Evolutionary conservation across 345 rosid species (phyloP), one percentile per base, ranked within the genome.

Genomic region (Lumnitzera racemosa): DNA sequence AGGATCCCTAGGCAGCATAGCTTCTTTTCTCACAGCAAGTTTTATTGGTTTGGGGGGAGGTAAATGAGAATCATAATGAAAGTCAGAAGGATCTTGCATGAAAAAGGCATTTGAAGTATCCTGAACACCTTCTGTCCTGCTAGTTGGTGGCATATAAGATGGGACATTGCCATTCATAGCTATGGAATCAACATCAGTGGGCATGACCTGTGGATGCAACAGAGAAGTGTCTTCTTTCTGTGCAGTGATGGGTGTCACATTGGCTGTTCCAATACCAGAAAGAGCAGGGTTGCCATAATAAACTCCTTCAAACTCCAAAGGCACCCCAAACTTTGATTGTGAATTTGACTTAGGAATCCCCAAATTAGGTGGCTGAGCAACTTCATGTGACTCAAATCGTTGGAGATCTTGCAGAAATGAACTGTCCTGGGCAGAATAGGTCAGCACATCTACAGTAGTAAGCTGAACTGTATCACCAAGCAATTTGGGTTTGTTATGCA

Each of bases 1-100:
- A 57, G 76, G 84, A 71, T 79, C 82, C 73, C 59, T 70, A 13
- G 70, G 49, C 67, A 61, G 70, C 31, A 60, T 49, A 14, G 61
- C 64, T 50, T 79, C 86, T 67, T 61, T 82, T 61, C 67, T 76
- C 29, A 72, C 63, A 15, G 66, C 72, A 72, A 77, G 64, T 73
- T 80, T 84, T 69, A 46, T 67, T 52, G 88, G 90, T 70, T 67
- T 78, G 70, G 86, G 86, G 49, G 84, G 86, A 75, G 73, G 86
- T 56, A 79, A 72, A 47, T 71, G 80, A 66, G 65, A 41, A 61
- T 77, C 88, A 55, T 74, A 75, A 60, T 52, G 76, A 48, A 79
- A 65, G 70, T 75, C 79, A 84, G 84, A 84, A 50, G 87, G 95
- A 69, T 84, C 86, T 75, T 84, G 90, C 70, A 79, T 77, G 72